phyloP scores from a whole-genome alignment of 202 grass and related monocot genomes.

The Dendrocalamus latiflorus region DNA sequence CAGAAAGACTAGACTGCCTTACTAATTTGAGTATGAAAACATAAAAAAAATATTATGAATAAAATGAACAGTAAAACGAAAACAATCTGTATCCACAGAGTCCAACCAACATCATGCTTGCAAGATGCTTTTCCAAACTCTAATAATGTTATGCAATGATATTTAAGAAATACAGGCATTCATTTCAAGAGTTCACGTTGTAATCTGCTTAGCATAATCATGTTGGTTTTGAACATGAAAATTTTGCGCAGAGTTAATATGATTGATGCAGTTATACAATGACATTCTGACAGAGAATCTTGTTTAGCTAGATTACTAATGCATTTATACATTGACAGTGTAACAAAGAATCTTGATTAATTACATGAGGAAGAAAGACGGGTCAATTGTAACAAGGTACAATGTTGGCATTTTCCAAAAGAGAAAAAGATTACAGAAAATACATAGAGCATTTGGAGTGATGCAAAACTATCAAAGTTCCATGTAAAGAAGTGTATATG shows the following conservation, averaged over 20 bases:
- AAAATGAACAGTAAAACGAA: not conserved
- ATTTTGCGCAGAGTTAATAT: not conserved
- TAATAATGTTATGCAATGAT: not conserved
- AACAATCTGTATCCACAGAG: not conserved
- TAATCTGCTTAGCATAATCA: not conserved
- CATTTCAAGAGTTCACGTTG: not conserved
- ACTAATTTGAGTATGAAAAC: not conserved
- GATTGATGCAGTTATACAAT: not conserved
- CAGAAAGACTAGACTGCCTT: no score
- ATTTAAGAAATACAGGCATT: not conserved
- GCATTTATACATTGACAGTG: not conserved
- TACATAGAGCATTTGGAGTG: not conserved
- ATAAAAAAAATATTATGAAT: not conserved
- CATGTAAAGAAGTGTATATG: not conserved
- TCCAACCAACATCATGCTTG: not conserved
- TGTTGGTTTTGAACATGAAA: not conserved
- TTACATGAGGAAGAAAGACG: not conserved
- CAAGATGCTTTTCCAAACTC: not conserved
- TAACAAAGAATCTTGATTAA: not conserved
- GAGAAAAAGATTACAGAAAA: not conserved
- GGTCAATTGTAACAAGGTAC: not conserved
- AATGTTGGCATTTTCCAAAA: not conserved
- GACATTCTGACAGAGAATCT: not conserved
- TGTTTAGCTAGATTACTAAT: not conserved
- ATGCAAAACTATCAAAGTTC: not conserved